These are phyloP conservation scores for Meyerozyma smithsonii DNA, from an alignment of 1,139 yeast species.

Conservation along the genomic window DNA sequence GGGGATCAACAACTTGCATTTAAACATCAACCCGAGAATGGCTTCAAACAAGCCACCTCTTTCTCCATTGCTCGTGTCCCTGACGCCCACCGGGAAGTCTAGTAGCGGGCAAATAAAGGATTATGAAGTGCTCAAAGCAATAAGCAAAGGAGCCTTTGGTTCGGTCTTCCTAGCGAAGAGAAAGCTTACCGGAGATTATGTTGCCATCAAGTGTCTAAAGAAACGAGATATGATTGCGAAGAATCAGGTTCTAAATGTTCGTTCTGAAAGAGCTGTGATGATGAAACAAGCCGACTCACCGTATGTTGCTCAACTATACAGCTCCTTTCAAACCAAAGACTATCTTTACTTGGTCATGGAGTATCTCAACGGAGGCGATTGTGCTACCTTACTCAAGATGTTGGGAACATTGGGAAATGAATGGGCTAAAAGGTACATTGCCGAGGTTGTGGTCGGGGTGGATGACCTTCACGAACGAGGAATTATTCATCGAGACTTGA, in stretches of 20 bases:
- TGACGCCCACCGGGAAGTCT: conserved; percentile 46
- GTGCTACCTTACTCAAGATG: conserved; percentile 79
- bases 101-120: conserved; percentile 72
- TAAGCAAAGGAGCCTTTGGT: conserved; percentile 97
- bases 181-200: conserved; percentile 86
- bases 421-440: conserved; percentile 84
- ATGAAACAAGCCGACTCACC: conserved; percentile 96
- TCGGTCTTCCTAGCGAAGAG: conserved; percentile 85
- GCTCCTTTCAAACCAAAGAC: conserved; percentile 85
- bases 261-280: conserved; percentile 93
- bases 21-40: background rate
- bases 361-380: conserved; percentile 92
- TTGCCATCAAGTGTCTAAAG: conserved; percentile 90
- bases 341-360: conserved; percentile 94
- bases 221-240: conserved; percentile 96
- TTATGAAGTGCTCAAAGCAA: conserved; percentile 87
- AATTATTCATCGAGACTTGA: conserved; percentile 89
- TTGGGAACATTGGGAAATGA: conserved; percentile 78
- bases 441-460: conserved; percentile 88
- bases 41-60: conserved; percentile 52
- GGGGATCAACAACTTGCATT: background rate
- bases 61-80: conserved; percentile 75
- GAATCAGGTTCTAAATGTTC: conserved; percentile 91
- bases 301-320: conserved; percentile 84
- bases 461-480: conserved; percentile 85